Percentiles rank a stretch among this genome's conserved stretches.
phyloP scores from a whole-genome alignment of 192 early-diverging fungal species.

The Thamnidium elegans region DNA sequence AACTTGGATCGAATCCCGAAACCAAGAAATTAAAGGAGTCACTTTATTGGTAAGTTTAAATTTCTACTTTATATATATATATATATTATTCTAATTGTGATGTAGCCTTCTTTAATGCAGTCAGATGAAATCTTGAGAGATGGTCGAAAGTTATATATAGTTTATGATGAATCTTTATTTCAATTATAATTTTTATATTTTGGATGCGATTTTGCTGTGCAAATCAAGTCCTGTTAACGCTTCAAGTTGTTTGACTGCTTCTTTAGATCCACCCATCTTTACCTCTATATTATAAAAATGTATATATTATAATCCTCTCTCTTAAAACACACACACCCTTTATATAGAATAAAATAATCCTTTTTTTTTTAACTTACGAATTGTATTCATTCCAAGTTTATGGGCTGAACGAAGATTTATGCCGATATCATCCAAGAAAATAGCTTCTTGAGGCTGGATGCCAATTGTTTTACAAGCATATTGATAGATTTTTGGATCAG shows the following conservation, averaged over 20 bases:
- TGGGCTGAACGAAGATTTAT: slow-evolving; percentile 70
- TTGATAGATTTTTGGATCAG: slow-evolving; percentile 70
- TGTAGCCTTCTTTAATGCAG: slow-evolving; percentile 11
- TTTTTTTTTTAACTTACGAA: slow-evolving; percentile 44
- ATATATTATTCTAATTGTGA: neutral
- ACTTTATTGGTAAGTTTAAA: neutral
- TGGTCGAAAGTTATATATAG: slow-evolving; percentile 7
- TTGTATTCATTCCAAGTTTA: slow-evolving; percentile 66
- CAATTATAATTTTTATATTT: slow-evolving; percentile 3
- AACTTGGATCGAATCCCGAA: slow-evolving; percentile 7
- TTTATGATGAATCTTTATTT: slow-evolving; percentile 12
- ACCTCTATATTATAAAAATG: slow-evolving; percentile 33
- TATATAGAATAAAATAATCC: neutral
- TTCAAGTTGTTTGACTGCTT: slow-evolving; percentile 54
- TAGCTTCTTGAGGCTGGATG: slow-evolving; percentile 61
- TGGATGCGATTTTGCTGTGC: slow-evolving; percentile 5
- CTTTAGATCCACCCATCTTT: slow-evolving; percentile 43
- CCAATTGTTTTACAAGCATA: slow-evolving; percentile 70
- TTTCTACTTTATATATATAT: neutral
- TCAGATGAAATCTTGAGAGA: slow-evolving; percentile 13
- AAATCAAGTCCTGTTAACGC: slow-evolving; percentile 30
- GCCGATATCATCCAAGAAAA: slow-evolving; percentile 88
- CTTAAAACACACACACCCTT: neutral
- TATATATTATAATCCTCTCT: neutral
- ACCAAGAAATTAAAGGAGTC: slow-evolving; percentile 1